Evolutionary conservation across 2,329 filamentous ascomycete species (phyloP), one percentile per base, ranked within the genome.

Genomic region (Nectriaceae sp.): DNA sequence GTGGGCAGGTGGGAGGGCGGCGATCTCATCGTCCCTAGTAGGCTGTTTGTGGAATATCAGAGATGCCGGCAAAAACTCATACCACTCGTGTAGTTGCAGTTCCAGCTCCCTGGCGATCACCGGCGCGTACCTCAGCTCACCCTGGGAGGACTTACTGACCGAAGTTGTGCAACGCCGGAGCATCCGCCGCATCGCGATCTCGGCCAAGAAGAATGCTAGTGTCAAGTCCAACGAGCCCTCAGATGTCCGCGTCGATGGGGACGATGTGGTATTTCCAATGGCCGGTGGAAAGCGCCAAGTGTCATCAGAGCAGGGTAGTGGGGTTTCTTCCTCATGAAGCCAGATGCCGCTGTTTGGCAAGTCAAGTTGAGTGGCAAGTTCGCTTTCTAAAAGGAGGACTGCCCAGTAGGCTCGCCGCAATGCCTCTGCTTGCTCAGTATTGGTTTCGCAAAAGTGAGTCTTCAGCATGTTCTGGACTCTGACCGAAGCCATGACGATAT

Each of bases 41-140:
- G n/a, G n/a, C n/a, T n/a, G n/a, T n/a, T n/a, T n/a, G n/a, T n/a
- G n/a, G n/a, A n/a, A n/a, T n/a, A n/a, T n/a, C n/a, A n/a, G n/a
- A n/a, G n/a, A n/a, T n/a, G n/a, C n/a, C 11, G 46, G 49, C 2
- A 70, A 56, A 33, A 63, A 56, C 15, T 63, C 52, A 41, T 66
- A 62, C 67, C 67, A 70, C 42, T 63, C 61, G 5, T 69, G 61
- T 3, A 70, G 58, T 42, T 70, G 67, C 20, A 61, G 54, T 26
- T 62, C 59, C 5, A 70, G 60, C 44, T 70, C 67, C 10, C 50
- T 43, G 2, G 65, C 64, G 22, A 68, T 55, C 22, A 57, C 49
- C 5, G 65, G 63, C 3, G 65, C 61, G 37, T 65, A 64, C 18
- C 44, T 45, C 26, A 59, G 45, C 38, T 53, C 29, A 26, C 54